These are phyloP conservation scores for Maudiozyma bulderi DNA, from an alignment of 805 yeast genomes.

Conservation along the genomic window DNA sequence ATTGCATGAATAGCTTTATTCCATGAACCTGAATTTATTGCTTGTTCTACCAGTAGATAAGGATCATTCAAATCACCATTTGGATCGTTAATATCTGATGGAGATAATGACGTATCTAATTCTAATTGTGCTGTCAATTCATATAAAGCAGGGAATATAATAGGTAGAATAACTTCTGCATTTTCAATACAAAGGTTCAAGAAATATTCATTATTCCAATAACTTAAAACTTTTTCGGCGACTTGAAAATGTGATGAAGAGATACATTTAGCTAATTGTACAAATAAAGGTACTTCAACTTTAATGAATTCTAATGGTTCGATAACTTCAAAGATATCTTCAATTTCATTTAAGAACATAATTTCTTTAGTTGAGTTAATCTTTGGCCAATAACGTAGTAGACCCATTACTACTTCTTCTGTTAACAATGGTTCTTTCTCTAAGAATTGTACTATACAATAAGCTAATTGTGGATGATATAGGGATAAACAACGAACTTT, in stretches of 20 bases:
- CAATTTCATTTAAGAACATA: slow-evolving; percentile 90
- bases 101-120: slow-evolving; percentile 14
- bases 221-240: slow-evolving; percentile 86
- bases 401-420: slow-evolving; percentile 93
- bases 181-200: slow-evolving; percentile 82
- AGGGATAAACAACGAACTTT: slow-evolving; percentile 80
- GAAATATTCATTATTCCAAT: slow-evolving; percentile 92
- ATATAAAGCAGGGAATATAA: slow-evolving; percentile 80
- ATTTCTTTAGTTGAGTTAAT: slow-evolving; percentile 90
- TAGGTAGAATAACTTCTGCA: slow-evolving; percentile 86
- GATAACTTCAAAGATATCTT: slow-evolving; percentile 92
- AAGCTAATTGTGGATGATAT: slow-evolving; percentile 94
- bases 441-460: slow-evolving; percentile 91
- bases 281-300: slow-evolving; percentile 86
- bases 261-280: slow-evolving; percentile 88
- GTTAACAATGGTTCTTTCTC: slow-evolving; percentile 90
- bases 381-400: slow-evolving; percentile 93
- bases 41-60: slow-evolving; percentile 31
- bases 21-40: slow-evolving; percentile 62
- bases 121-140: slow-evolving; percentile 54
- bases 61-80: slow-evolving; percentile 21
- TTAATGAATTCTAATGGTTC: slow-evolving; percentile 87
- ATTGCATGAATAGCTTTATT: slow-evolving; percentile 85
- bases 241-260: slow-evolving; percentile 95
- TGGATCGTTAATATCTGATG: slow-evolving; percentile 2